Evolutionary conservation across 2,329 filamentous ascomycete species (phyloP).

Genomic region (Purpureocillium takamizusanense): DNA sequence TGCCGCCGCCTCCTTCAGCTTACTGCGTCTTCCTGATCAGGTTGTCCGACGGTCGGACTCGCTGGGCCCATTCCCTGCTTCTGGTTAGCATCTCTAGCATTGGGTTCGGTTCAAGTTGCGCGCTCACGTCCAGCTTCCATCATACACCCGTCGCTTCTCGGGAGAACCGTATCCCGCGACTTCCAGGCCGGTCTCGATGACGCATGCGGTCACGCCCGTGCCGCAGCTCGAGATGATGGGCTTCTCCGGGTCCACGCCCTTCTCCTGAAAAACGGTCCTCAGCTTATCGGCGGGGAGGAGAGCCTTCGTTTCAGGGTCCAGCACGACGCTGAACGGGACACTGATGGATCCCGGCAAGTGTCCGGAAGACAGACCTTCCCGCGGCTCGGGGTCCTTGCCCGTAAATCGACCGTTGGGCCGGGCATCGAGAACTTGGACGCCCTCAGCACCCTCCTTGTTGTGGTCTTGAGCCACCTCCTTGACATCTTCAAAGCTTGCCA

Average conservation of each 20-base stretch:
- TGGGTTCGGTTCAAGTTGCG: background rate
- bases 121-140: slow-evolving; percentile 95
- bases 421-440: slow-evolving; percentile 83
- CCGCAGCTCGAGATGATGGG: slow-evolving; percentile 86
- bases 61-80: slow-evolving; percentile 58
- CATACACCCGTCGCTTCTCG: slow-evolving; percentile 69
- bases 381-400: slow-evolving; percentile 76
- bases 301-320: slow-evolving; percentile 77
- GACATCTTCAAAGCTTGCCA: slow-evolving; percentile 76
- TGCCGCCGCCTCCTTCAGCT: background rate
- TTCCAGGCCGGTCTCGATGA: slow-evolving; percentile 78
- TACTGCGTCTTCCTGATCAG: slow-evolving; percentile 48
- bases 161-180: slow-evolving; percentile 65
- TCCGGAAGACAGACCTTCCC: slow-evolving; percentile 76
- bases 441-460: slow-evolving; percentile 75
- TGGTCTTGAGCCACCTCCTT: slow-evolving; percentile 65
- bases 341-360: slow-evolving; percentile 86
- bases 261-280: slow-evolving; percentile 66
- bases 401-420: slow-evolving; percentile 71
- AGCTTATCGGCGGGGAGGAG: slow-evolving; percentile 66
- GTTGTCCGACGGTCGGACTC: slow-evolving; percentile 51
- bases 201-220: slow-evolving; percentile 85
- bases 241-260: slow-evolving; percentile 67
- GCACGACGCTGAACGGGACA: slow-evolving; percentile 68
- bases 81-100: slow-evolving; percentile 14